Conservation (phyloP, 1,284 basidiomycete species). For the Microbotryum lychnidis-dioicae region DNA sequence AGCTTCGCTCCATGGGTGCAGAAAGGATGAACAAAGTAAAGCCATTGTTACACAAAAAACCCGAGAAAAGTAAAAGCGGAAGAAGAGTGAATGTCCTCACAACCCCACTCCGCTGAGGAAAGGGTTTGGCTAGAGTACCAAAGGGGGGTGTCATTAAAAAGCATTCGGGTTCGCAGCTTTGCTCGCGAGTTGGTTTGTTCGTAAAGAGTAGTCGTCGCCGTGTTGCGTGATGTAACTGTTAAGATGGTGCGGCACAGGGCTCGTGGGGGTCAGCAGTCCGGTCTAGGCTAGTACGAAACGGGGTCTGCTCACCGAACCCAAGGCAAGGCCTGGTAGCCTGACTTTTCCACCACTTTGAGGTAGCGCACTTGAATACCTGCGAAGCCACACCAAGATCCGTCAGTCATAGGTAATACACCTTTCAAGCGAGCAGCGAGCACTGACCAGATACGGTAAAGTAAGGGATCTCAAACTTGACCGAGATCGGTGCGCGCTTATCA, state of each 20-base stretch:
- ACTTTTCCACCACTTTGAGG: conserved; percentile 94
- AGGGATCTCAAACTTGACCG: conserved; percentile 95
- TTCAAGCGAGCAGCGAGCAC: too few species aligned
- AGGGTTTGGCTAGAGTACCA: background rate
- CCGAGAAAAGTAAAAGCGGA: background rate
- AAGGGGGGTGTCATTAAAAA: background rate
- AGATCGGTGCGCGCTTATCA: conserved; percentile 87
- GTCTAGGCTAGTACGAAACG: background rate
- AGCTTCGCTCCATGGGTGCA: too few species aligned
- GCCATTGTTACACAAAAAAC: background rate
- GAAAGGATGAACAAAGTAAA: background rate
- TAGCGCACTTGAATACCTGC: conserved; percentile 88
- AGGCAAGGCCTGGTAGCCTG: conserved; percentile 61
- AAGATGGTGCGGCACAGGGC: conserved; percentile 31
- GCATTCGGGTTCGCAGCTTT: background rate
- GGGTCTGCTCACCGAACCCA: conserved; percentile 59
- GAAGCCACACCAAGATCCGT: too few species aligned
- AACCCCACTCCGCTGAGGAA: background rate
- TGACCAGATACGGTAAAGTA: conserved; percentile 46
- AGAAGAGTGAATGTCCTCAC: background rate
- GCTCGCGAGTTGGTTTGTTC: background rate
- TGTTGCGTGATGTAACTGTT: conserved; percentile 80
- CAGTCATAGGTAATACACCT: too few species aligned
- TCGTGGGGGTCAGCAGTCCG: background rate
- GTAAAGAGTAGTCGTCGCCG: conserved; percentile 73